Conservation (phyloP, 345 rosid species). For the Noccaea bulbosa region DNA sequence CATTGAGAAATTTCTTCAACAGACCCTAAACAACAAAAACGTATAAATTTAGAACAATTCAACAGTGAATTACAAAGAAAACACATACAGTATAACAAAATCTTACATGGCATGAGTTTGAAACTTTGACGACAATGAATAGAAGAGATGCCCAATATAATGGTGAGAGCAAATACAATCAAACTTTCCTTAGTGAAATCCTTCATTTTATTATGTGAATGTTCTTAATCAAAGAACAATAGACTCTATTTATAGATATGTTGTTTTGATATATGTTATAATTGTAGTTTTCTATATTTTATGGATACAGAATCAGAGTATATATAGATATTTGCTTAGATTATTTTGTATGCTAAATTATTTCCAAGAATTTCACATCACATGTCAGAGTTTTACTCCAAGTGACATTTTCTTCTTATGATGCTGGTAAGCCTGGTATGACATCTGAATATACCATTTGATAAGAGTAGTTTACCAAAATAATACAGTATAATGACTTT, state of each 20-base stretch:
- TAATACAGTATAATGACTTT: too few relatives aligned
- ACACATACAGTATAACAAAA: not conserved
- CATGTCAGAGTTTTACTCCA: too few relatives aligned
- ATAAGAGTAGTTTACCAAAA: too few relatives aligned
- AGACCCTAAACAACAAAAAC: not conserved
- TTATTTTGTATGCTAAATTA: not conserved
- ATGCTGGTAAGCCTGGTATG: too few relatives aligned
- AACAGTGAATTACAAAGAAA: not conserved
- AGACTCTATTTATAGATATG: not conserved
- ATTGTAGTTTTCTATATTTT: not conserved
- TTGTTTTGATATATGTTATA: not conserved
- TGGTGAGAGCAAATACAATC: conserved; percentile 1
- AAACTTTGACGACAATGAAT: conserved; percentile 11
- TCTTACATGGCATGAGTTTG: not conserved
- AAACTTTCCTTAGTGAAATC: not conserved
- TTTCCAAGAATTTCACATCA: too few relatives aligned
- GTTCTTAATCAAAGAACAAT: not conserved
- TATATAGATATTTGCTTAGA: too few relatives aligned
- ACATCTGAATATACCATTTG: too few relatives aligned
- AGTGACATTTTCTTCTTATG: too few relatives aligned
- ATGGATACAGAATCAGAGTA: not conserved
- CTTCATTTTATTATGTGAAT: conserved; percentile 5
- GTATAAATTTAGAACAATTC: not conserved
- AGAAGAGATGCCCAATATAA: not conserved
- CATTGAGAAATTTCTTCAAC: not conserved